These are phyloP conservation scores for Arthroderma sp. DNA, from an alignment of 2,329 filamentous ascomycete genomes.

Conservation along the genomic window DNA sequence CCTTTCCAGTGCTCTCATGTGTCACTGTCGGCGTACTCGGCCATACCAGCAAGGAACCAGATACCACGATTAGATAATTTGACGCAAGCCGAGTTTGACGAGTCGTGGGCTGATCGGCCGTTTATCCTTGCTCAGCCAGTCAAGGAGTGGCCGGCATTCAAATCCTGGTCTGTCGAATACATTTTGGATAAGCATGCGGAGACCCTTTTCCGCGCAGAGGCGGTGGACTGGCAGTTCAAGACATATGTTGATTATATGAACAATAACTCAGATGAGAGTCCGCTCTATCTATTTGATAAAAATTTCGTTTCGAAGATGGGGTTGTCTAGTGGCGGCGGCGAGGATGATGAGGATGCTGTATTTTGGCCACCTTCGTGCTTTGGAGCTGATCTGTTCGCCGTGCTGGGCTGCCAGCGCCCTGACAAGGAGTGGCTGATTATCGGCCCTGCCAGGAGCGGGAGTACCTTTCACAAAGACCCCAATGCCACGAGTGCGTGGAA, in stretches of 20 bases:
- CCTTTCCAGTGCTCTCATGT: constrained; percentile 84
- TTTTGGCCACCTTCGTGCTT: constrained; percentile 81
- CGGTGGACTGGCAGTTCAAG: constrained; percentile 80
- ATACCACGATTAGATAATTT: constrained; percentile 61
- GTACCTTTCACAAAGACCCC: constrained; percentile 82
- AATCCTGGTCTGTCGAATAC: constrained; percentile 58
- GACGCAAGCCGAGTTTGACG: constrained; percentile 59
- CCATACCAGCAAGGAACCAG: constrained; percentile 60
- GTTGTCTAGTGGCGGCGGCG: constrained; percentile 34
- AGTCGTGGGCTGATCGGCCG: constrained; percentile 63
- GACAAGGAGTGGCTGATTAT: constrained; percentile 89
- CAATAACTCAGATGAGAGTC: constrained; percentile 70
- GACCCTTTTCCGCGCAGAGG: constrained; percentile 72
- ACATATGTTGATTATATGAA: constrained; percentile 74
- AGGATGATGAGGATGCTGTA: constrained; percentile 26
- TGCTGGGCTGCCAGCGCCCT: constrained; percentile 65
- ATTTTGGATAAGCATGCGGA: constrained; percentile 54
- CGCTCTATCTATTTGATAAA: constrained; percentile 83
- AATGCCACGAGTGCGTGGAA: constrained; percentile 76
- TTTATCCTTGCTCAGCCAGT: constrained; percentile 80
- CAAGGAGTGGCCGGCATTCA: constrained; percentile 65
- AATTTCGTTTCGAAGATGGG: constrained; percentile 77
- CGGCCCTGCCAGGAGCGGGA: constrained; percentile 74
- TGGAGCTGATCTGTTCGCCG: constrained; percentile 70
- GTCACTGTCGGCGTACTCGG: constrained; percentile 51